phyloP scores from a whole-genome alignment of 306 rosid species.

The Neltuma alba region DNA sequence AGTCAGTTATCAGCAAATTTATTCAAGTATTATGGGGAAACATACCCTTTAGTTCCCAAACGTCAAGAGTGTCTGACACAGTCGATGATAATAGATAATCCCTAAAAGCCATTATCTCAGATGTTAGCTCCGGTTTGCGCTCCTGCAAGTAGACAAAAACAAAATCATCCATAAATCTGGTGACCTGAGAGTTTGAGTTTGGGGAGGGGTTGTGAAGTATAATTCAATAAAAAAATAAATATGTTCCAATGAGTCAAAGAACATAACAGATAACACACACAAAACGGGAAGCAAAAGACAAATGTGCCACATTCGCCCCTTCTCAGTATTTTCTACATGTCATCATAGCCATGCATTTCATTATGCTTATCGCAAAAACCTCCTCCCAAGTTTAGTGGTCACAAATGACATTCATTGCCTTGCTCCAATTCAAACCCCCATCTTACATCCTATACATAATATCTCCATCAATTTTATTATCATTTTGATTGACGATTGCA shows the following conservation, averaged over 20 bases:
- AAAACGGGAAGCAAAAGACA: background rate
- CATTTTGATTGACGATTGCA: background rate
- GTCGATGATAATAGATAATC: constrained; percentile 91
- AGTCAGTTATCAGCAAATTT: constrained; percentile 18
- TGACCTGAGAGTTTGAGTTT: background rate
- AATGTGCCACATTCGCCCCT: background rate
- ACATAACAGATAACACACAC: background rate
- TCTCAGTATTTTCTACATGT: background rate
- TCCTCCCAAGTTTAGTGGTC: background rate
- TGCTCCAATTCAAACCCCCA: background rate
- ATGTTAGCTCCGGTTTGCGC: constrained; percentile 80
- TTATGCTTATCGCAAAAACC: background rate
- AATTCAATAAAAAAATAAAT: background rate
- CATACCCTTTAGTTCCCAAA: constrained; percentile 98
- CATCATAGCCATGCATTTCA: background rate
- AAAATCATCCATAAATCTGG: constrained; percentile 23
- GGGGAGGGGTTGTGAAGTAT: background rate
- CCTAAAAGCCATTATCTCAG: constrained; percentile 94
- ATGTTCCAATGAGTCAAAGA: background rate
- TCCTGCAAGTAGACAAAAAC: constrained; percentile 61
- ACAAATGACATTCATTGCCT: background rate
- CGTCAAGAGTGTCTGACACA: constrained; percentile 89
- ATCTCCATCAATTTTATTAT: background rate
- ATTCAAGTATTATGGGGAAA: constrained; percentile 7
- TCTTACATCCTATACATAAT: background rate